A percentile compares a stretch with the other conserved stretches of the same genome.
Conservation (phyloP, 2,329 filamentous ascomycete genomes). For the Venturiaceae sp. region DNA sequence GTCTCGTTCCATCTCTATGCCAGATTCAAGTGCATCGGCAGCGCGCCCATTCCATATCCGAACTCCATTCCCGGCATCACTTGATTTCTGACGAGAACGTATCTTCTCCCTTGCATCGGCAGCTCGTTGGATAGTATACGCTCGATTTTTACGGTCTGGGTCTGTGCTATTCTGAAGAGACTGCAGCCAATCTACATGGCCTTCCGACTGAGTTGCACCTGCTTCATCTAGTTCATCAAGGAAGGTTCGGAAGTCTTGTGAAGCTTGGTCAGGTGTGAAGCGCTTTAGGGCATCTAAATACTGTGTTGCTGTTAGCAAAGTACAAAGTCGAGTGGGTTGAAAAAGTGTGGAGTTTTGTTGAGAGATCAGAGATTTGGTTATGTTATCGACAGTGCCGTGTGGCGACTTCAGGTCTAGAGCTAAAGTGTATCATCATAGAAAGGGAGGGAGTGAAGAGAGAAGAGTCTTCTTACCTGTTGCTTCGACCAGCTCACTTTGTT, state of each 20-base stretch:
- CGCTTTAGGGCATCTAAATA: conserved; percentile 29
- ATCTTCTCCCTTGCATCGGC: conserved; percentile 21
- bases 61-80: conserved; percentile 19
- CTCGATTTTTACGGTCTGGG: conserved; percentile 21
- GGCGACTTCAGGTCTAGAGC: conserved; percentile 43
- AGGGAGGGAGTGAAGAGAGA: conserved; percentile 8
- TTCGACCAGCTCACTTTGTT: conserved; percentile 37
- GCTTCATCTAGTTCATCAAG: conserved; percentile 27
- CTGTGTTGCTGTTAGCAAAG: conserved; percentile 12
- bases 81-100: conserved; percentile 11
- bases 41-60: conserved; percentile 31
- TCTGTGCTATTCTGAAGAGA: conserved; percentile 24
- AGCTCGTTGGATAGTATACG: conserved; percentile 23
- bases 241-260: conserved; percentile 28
- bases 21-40: conserved; percentile 26
- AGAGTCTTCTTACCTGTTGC: conserved; percentile 32
- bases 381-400: conserved; percentile 32
- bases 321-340: not conserved
- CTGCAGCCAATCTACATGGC: conserved; percentile 23
- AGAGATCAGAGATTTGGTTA: conserved; percentile 24
- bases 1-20: conserved; percentile 61
- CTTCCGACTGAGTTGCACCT: conserved; percentile 14
- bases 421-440: conserved; percentile 36
- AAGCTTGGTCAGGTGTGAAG: conserved; percentile 25
- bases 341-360: not conserved